Evolutionary conservation across 768 basidiomycete species (phyloP), one percentile per base, ranked within the genome.

Genomic region (Podaxis sp.): DNA sequence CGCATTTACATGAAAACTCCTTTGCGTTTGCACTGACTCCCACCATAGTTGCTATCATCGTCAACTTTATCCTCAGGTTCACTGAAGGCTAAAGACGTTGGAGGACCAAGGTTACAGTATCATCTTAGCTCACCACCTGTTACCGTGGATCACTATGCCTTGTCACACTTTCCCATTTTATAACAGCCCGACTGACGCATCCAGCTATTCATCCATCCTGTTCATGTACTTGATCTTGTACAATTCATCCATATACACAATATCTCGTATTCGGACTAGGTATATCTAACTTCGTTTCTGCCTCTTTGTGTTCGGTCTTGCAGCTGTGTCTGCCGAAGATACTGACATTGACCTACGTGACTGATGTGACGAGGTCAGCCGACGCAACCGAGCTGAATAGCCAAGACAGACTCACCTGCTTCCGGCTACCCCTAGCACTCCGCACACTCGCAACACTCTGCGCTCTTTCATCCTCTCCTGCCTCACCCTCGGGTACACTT

Each of bases 61-160:
- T 87, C 76, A 95, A 95, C 73, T 94, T 95, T 66, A 76, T 92
- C 62, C 80, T 95, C 62, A 86, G 91, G 52, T 93, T 94, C 73
- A 83, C 89, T 7, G 69, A 77, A 63, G 62, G 64, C 13, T 77
- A 58, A 58, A 72, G 53, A 53, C 11, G 5, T 14, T 13, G 40
- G 14, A 16, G 47, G 47, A 44, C 4, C 6, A 14, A 14, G 16
- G 42, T n/a, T 44, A 44, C 18, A 44, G 6, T 16, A 44, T 44
- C 14, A 21, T 28, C 5, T 32, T 32, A 32, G 28, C 28, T 32
- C 28, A 32, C 28, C 28, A 32, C 28, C 28, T 32, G 28, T 7
- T 32, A 7, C 28, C 28, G 28, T 32, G 28, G 28, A 32, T 32
- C 28, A 32, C 28, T 7, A 7, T 32, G 28, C 28, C 6, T 32